Conservation (phyloP, 2,329 filamentous ascomycete species). For the Immersiporthe knoxdaviesiana region DNA sequence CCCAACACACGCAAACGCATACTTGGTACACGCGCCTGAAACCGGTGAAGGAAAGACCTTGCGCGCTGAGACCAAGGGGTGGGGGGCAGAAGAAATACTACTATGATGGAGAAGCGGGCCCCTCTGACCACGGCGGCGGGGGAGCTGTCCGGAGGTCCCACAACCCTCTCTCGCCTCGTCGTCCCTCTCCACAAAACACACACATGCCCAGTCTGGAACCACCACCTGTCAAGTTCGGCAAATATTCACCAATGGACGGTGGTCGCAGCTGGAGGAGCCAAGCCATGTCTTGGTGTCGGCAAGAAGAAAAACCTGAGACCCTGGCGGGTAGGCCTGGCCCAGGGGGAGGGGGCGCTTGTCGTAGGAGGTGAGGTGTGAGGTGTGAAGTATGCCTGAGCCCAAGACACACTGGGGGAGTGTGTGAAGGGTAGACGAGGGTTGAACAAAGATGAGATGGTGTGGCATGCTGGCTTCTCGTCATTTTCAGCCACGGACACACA, state of each 20-base stretch:
- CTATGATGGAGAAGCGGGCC: constrained; percentile 3
- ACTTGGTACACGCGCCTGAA: not conserved
- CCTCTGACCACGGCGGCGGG: constrained; percentile 16
- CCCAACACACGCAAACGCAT: not conserved
- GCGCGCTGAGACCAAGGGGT: not conserved
- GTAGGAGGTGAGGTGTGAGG: not conserved
- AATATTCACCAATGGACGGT: constrained; percentile 21
- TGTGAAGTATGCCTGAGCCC: not conserved
- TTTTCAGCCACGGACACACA: not conserved
- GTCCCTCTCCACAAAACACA: not conserved
- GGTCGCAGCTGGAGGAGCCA: not conserved
- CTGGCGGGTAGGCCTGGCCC: not conserved
- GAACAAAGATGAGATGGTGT: not conserved
- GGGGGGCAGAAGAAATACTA: constrained; percentile 1
- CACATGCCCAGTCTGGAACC: constrained; percentile 7
- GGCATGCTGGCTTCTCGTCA: not conserved
- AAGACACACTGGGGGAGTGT: constrained; percentile 13
- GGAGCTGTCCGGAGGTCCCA: constrained; percentile 18
- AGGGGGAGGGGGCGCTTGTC: not conserved
- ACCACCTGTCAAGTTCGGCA: constrained; percentile 29
- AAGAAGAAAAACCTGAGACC: not conserved
- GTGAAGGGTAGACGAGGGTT: not conserved
- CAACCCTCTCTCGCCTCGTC: constrained; percentile 8
- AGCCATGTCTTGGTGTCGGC: constrained; percentile 15
- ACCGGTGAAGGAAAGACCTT: not conserved